Conservation (phyloP, 768 basidiomycete genomes). For the Cyclocybe aegerita region DNA sequence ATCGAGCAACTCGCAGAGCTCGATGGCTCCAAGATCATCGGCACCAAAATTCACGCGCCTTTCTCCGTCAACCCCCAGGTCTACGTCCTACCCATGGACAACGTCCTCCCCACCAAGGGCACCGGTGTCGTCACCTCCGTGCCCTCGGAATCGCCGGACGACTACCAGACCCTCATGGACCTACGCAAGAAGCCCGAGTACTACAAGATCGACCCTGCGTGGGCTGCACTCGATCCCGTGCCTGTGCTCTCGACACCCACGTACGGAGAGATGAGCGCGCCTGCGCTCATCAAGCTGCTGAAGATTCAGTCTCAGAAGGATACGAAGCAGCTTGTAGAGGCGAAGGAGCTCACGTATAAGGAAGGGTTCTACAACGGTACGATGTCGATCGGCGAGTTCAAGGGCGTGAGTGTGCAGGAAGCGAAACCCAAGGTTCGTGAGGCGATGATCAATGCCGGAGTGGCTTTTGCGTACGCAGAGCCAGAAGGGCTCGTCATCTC, state of each 20-base stretch:
- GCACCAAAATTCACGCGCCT: slow-evolving; percentile 89
- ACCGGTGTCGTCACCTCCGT: slow-evolving; percentile 98
- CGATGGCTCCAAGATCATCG: slow-evolving; percentile 77
- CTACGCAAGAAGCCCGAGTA: slow-evolving; percentile 95
- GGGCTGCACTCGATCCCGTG: slow-evolving; percentile 83
- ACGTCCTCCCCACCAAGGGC: slow-evolving; percentile 95
- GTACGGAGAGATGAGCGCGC: slow-evolving; percentile 92
- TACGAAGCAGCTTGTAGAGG: slow-evolving; percentile 87
- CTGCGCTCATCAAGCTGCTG: slow-evolving; percentile 77
- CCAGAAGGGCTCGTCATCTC: slow-evolving; percentile 90
- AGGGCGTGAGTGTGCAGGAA: slow-evolving; percentile 84
- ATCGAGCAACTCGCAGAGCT: slow-evolving; percentile 75
- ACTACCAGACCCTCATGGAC: slow-evolving; percentile 87
- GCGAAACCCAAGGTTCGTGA: slow-evolving; percentile 89
- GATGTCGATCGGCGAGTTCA: slow-evolving; percentile 90
- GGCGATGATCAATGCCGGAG: slow-evolving; percentile 71
- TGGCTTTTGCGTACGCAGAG: slow-evolving; percentile 92
- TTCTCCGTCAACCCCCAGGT: slow-evolving; percentile 81
- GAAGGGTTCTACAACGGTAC: slow-evolving; percentile 96
- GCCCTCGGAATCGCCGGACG: slow-evolving; percentile 97
- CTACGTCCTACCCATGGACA: slow-evolving; percentile 98
- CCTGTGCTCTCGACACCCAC: slow-evolving; percentile 86
- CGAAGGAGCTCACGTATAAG: slow-evolving; percentile 97
- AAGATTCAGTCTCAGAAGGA: slow-evolving; percentile 98
- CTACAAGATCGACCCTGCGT: slow-evolving; percentile 90